Evolutionary conservation across 208 protist species (phyloP), one percentile per base, ranked within the genome.

Genomic region (Strigomonas galati): DNA sequence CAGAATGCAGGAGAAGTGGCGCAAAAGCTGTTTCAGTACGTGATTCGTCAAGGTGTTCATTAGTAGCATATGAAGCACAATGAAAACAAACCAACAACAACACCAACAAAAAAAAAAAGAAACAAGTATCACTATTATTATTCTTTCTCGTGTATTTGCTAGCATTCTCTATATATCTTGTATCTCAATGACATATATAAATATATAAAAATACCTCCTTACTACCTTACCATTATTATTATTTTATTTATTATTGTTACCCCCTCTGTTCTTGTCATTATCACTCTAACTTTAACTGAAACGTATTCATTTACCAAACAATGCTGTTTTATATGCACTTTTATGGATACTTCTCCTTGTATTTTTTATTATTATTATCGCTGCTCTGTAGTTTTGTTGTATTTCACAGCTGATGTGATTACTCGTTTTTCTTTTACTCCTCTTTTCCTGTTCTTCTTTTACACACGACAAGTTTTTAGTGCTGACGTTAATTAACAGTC

Each of bases 11-110:
- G 31, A 14, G 69, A 76, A 19, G 62, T 82, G 60, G 83, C 83
- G 31, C 82, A 95, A 58, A 43, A 24, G 43, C 65, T 95, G 19
- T 84, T 95, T 60, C 62, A 76, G 48, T 76, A 80, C 14, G 58
- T 86, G 21, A 37, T 82, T 19, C 67, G 57, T 6, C 69, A 53
- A 66, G 78, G 78, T 14, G 67, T 84, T 10, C 27, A 7, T 3
- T 24, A 15, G 43, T n/a, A 26, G 2, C 37, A 53, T 19, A 27
- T 17, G 14, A 17, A 48, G 23, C 40, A 46, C 24, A 27, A 63
- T 10, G 21, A 55, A 19, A 21, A 19, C 14, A 23, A 48, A 48
- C 14, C 60, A 58, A 30, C 17, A 35, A 27, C 49, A 64, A 30
- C 66, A 43, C 6, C 53, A n/a, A 69, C 19, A 76, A 51, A 48